phyloP scores from a whole-genome alignment of 768 basidiomycete genomes.

The Rhodotorula paludigena region DNA sequence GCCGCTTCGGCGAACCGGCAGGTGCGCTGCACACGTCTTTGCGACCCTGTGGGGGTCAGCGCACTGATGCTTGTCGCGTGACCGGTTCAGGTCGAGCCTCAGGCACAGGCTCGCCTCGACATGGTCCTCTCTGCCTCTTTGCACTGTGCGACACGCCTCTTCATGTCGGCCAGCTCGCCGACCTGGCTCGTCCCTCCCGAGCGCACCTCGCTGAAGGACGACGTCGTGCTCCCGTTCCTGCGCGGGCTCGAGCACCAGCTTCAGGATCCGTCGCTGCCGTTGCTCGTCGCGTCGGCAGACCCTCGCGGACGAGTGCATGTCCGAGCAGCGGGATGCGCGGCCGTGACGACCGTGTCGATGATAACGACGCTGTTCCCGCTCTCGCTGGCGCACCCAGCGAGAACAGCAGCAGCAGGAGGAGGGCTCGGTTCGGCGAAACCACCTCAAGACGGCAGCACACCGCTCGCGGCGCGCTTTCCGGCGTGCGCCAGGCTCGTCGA shows the following conservation, averaged over 20 bases:
- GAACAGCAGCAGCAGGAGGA: too few relatives aligned
- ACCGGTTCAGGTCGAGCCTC: background rate
- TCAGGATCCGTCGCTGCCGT: background rate
- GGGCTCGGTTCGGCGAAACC: background rate
- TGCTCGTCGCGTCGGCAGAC: background rate
- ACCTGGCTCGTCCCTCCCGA: background rate
- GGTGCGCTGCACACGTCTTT: background rate
- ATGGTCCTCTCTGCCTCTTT: background rate
- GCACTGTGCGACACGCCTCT: background rate
- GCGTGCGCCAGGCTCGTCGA: background rate
- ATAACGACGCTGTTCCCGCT: background rate
- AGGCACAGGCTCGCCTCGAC: background rate
- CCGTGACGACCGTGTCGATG: background rate
- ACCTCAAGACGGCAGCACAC: background rate
- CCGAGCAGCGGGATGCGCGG: background rate
- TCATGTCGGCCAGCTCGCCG: background rate
- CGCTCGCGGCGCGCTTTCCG: background rate
- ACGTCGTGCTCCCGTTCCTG: background rate
- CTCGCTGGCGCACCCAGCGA: background rate
- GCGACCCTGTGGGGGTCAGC: too few relatives aligned
- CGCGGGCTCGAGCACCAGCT: constrained; percentile 1
- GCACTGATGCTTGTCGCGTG: too few relatives aligned
- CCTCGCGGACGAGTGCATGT: background rate
- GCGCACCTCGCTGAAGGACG: background rate
- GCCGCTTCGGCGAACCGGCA: background rate